Base-by-base conservation (phyloP, 345 rosid genomes). In the Rhizophora mangle region DNA sequence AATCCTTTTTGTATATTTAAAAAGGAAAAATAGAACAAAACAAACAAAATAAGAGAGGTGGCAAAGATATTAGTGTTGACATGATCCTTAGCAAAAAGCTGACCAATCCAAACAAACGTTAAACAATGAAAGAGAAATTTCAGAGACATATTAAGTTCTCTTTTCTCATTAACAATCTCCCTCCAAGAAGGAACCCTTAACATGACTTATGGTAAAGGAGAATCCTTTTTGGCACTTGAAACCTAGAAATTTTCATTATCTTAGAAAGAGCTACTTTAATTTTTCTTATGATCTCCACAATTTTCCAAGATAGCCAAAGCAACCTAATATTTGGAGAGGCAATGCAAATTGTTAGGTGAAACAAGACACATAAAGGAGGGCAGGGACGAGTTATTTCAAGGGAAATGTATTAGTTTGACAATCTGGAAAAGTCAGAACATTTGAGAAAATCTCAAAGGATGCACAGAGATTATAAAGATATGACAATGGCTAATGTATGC, bases 291-390 rank as follows among this genome's bases (percentile, higher is more conserved):
- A 60, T 68, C 79, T 78, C 85, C 85, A 73, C 81, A 87, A 49
- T 89, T 87, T 79, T 87, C 92, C 81, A 89, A 83, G 54, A 87
- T 86, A 64, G 82, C 90, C 54, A 92, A 80, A 71, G 87, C 89
- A 65, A 85, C 85, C 92, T 89, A 80, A 34, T 59, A 74, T 71
- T 27, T 62, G 46, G n/a, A 65, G 67, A 37, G 26, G 61, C 26
- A 68, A 70, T 26, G 11, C 16, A 61, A 32, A 9, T 18, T 10
- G 30, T 66, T 26, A 66, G 62, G 19, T 5, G 29, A 10, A 55
- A n/a, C 15, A n/a, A 8, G 22, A 4, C 22, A 66, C 21, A 39
- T 39, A 4, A 39, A 39, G 13, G 47, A 11, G 4, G 43, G 16
- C 47, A 39, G 47, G 15, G 13, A 39, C 10, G 13, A 39, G 47